A percentile compares a stretch with the other conserved stretches of the same genome.
Evolutionary conservation across 2,329 filamentous ascomycete genomes (phyloP).

Genomic region (Penicillium sclerotiorum): DNA sequence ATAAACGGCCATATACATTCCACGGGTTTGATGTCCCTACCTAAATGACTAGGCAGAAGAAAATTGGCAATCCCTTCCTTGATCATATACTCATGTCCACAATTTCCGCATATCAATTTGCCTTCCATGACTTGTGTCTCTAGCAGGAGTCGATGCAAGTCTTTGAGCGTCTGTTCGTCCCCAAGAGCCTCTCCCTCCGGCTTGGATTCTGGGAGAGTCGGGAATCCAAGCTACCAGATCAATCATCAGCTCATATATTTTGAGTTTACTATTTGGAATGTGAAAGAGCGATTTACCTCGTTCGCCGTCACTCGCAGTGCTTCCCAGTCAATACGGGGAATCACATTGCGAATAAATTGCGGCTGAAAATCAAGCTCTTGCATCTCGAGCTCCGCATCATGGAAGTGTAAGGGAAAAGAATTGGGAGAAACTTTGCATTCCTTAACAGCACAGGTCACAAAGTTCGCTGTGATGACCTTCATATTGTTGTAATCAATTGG

Average conservation of each 20-base stretch:
- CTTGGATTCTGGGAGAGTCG: slow-evolving; percentile 66
- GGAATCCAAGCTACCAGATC: slow-evolving; percentile 70
- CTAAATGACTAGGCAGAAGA: slow-evolving; percentile 87
- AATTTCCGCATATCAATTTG: slow-evolving; percentile 85
- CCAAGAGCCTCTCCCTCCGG: slow-evolving; percentile 64
- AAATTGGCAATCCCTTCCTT: slow-evolving; percentile 98
- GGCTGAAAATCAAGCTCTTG: slow-evolving; percentile 80
- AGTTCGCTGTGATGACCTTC: slow-evolving; percentile 96
- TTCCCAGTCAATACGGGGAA: slow-evolving; percentile 86
- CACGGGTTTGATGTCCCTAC: slow-evolving; percentile 27
- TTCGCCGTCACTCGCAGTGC: slow-evolving; percentile 73
- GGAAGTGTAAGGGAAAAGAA: slow-evolving; percentile 89
- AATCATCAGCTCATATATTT: not conserved
- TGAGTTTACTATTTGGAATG: not conserved
- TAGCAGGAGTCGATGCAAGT: slow-evolving; percentile 79
- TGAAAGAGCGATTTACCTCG: slow-evolving; percentile 51
- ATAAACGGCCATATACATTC: too few species aligned
- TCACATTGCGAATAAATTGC: slow-evolving; percentile 77
- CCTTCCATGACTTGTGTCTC: slow-evolving; percentile 90
- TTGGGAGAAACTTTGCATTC: slow-evolving; percentile 79
- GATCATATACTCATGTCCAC: slow-evolving; percentile 90
- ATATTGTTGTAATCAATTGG: slow-evolving; percentile 51
- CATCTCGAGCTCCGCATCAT: slow-evolving; percentile 86
- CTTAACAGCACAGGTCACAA: slow-evolving; percentile 94
- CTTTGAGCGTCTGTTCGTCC: slow-evolving; percentile 71